Evolutionary conservation across 169 alveolate genomes (phyloP), one percentile per base, ranked within the genome.

Genomic region (Plasmodium yoelii): DNA sequence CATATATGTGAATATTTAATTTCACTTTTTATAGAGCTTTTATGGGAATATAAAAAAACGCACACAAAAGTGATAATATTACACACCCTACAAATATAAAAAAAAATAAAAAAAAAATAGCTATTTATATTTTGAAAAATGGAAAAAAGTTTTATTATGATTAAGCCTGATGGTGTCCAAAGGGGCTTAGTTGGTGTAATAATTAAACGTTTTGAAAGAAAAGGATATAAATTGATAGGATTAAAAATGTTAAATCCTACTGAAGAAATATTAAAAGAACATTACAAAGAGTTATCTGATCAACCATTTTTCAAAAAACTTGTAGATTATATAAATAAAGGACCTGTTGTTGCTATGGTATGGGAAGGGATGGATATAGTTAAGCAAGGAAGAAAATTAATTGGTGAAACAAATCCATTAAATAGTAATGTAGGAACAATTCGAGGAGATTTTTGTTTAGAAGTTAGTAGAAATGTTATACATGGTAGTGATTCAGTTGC

Each of bases 141-240:
- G 68, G 95, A 97, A 87, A 97, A 98, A 92, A 97, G 99, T 28
- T 98, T 94, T 97, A 96, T 98, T 88, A 98, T 98, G 99, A 95
- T 98, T 68, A 98, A 98, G 95, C 99, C 99, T 60, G 99, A 98
- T 95, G 99, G 99, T 26, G 99, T 98, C 90, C 99, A 98, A 95
- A 97, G 99, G 91, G 98, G 99, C 80, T 93, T 98, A 67, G 98
- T 98, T 15, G 99, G 99, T 51, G 97, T 96, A 73, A 96, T 98
- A 87, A 82, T 98, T 57, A 71, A 93, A 84, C 97, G 99, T 73
- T 98, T 97, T 92, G 99, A 98, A 93, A 94, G 92, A 75, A 95
- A 96, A 92, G 99, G 99, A 28, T 97, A 95, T 94, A 97, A 97
- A 88, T 92, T 98, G 75, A 98, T 97, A 68, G 99, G 98, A 19